Conservation (phyloP, 2,329 filamentous ascomycete species). For the Fusarium azukiicola region DNA sequence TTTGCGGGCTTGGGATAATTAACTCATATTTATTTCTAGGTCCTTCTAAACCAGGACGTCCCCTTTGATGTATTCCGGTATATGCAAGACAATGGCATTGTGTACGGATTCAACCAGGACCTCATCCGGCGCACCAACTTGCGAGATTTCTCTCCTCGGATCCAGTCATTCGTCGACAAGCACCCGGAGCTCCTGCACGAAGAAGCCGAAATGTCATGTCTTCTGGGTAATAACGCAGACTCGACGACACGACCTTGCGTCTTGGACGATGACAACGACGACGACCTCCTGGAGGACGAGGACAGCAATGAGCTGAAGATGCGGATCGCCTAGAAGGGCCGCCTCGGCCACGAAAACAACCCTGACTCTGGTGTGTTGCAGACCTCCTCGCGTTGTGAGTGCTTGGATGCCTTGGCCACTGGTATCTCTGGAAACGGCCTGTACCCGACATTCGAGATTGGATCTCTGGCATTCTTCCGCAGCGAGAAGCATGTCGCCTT, state of each 20-base stretch:
- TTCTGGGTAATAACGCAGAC: constrained; percentile 57
- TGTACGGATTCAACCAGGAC: constrained; percentile 83
- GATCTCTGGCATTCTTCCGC: constrained; percentile 73
- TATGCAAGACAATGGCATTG: constrained; percentile 92
- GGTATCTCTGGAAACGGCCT: constrained; percentile 72
- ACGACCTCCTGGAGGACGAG: constrained; percentile 31
- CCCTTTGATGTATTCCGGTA: constrained; percentile 93
- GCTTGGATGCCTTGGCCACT: constrained; percentile 58
- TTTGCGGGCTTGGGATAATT: not conserved
- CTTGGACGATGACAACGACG: constrained; percentile 15
- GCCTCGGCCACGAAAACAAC: constrained; percentile 38
- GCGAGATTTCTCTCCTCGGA: constrained; percentile 68
- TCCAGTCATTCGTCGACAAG: constrained; percentile 68
- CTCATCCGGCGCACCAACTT: constrained; percentile 68
- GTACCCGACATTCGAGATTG: constrained; percentile 77
- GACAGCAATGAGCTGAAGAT: constrained; percentile 38
- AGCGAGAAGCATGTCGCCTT: constrained; percentile 69
- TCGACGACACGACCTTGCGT: constrained; percentile 3
- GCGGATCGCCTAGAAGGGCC: constrained; percentile 50
- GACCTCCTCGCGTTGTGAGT: constrained; percentile 53
- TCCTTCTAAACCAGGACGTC: constrained; percentile 78
- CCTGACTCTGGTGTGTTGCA: constrained; percentile 43
- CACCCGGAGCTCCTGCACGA: constrained; percentile 68
- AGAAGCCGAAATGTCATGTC: constrained; percentile 72
- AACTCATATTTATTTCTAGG: constrained; percentile 58